Conservation (phyloP, 345 rosid genomes). For the Alliaria petiolata region DNA sequence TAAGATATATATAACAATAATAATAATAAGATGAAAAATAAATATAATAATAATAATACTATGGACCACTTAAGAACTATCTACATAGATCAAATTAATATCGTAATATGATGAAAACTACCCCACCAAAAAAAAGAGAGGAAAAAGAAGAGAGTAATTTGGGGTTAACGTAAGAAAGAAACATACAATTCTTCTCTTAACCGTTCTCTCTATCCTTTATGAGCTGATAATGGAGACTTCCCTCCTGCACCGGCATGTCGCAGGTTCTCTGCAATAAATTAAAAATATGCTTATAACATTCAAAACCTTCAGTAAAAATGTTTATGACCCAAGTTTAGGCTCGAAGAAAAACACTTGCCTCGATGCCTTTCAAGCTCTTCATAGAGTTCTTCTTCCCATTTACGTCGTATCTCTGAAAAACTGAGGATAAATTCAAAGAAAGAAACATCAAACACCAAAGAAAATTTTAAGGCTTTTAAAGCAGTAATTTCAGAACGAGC, state of each 20-base stretch:
- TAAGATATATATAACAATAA: neutral
- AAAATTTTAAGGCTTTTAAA: neutral
- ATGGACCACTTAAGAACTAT: slow-evolving; percentile 18
- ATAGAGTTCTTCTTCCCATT: slow-evolving; percentile 87
- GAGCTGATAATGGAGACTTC: slow-evolving; percentile 59
- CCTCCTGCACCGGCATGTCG: slow-evolving; percentile 53
- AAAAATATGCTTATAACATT: neutral
- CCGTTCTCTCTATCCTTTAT: slow-evolving; percentile 43
- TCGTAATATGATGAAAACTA: slow-evolving; percentile 1
- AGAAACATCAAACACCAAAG: neutral
- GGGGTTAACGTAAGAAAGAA: slow-evolving; percentile 17
- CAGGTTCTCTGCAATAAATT: slow-evolving; percentile 59
- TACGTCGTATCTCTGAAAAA: slow-evolving; percentile 61
- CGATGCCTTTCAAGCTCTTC: slow-evolving; percentile 75
- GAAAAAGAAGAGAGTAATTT: neutral
- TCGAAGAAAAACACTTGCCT: slow-evolving; percentile 37
- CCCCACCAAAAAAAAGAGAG: neutral
- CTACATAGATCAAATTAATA: slow-evolving; percentile 25
- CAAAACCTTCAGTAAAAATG: neutral
- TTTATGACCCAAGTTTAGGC: neutral
- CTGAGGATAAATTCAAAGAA: slow-evolving; percentile 35
- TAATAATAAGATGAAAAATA: neutral
- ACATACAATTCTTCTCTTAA: slow-evolving; percentile 36
- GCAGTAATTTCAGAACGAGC: neutral
- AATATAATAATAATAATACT: neutral